phyloP scores from a whole-genome alignment of 2,329 filamentous ascomycete genomes.

The Lachnellula suecica region DNA sequence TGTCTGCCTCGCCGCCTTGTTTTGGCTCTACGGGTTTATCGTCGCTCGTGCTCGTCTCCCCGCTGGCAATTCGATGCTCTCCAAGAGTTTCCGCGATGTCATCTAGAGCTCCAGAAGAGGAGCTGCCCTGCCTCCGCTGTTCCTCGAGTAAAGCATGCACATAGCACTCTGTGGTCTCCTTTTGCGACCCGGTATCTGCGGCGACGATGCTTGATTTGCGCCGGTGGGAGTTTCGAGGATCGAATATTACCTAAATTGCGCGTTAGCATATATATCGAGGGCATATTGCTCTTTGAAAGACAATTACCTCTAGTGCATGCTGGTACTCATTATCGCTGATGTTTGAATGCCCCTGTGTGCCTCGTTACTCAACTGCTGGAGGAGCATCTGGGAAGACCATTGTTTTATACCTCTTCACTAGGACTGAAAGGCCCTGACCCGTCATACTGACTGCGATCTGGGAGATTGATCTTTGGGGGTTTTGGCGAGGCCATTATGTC shows the following conservation, averaged over 20 bases:
- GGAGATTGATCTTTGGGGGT: slow-evolving; percentile 16
- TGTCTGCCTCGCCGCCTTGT: slow-evolving; percentile 3
- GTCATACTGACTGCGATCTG: slow-evolving; percentile 13
- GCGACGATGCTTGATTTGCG: slow-evolving; percentile 65
- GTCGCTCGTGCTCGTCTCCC: too few species aligned
- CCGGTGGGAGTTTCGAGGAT: slow-evolving; percentile 58
- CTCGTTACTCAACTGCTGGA: slow-evolving; percentile 2
- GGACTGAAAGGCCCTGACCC: slow-evolving; percentile 13
- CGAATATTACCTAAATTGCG: slow-evolving; percentile 54
- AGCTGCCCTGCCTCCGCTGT: slow-evolving; percentile 40
- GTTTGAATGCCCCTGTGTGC: slow-evolving; percentile 25
- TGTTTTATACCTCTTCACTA: slow-evolving; percentile 19
- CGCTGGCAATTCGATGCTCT: slow-evolving; percentile 13
- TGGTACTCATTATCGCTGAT: slow-evolving; percentile 34
- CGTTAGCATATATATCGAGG: slow-evolving; percentile 1
- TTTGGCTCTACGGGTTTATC: slow-evolving; percentile 11
- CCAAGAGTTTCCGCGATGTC: slow-evolving; percentile 28
- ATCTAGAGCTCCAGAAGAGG: slow-evolving; percentile 31
- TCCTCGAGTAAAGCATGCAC: slow-evolving; percentile 65
- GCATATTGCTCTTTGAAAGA: neutral
- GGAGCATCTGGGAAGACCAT: neutral
- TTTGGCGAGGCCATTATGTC: slow-evolving; percentile 14
- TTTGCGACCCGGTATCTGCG: slow-evolving; percentile 36
- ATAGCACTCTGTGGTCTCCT: slow-evolving; percentile 56
- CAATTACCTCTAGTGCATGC: slow-evolving; percentile 43